These are phyloP conservation scores for Saccharum hybrid DNA, from an alignment of 202 grass and related monocot species.

Conservation along the genomic window DNA sequence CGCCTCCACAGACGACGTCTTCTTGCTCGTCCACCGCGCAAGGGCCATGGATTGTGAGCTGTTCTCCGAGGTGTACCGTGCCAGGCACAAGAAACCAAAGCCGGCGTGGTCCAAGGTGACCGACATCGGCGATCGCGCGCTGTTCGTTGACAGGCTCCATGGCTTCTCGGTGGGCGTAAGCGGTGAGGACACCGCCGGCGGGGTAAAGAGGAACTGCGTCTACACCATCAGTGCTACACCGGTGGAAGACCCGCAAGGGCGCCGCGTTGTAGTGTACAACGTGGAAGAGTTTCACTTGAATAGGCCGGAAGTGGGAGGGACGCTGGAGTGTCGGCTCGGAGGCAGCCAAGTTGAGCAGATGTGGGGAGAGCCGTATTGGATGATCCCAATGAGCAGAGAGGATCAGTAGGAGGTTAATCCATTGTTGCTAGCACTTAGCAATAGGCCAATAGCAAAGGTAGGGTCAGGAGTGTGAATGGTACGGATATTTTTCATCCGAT, in stretches of 20 bases:
- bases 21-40: constrained; percentile 29
- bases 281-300: constrained; percentile 1
- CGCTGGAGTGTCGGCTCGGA: constrained; percentile 19
- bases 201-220: constrained; percentile 27
- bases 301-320: not conserved
- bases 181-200: not conserved
- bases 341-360: not conserved
- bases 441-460: no score
- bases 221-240: not conserved
- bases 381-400: not conserved
- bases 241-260: not conserved
- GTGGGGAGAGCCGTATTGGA: constrained; percentile 38
- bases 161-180: constrained; percentile 32
- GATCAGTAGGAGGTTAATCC: not conserved
- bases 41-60: not conserved
- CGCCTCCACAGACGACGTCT: constrained; percentile 37
- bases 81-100: not conserved
- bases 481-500: no score
- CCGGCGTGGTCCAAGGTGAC: constrained; percentile 27
- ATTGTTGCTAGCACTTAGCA: not conserved
- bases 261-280: not conserved
- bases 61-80: constrained; percentile 33
- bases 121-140: constrained; percentile 38
- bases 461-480: no score
- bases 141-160: constrained; percentile 32